A percentile compares a stretch with the other conserved stretches of the same genome.
These are phyloP conservation scores for Naganishia onofrii DNA, from an alignment of 768 basidiomycete genomes.

Conservation along the genomic window DNA sequence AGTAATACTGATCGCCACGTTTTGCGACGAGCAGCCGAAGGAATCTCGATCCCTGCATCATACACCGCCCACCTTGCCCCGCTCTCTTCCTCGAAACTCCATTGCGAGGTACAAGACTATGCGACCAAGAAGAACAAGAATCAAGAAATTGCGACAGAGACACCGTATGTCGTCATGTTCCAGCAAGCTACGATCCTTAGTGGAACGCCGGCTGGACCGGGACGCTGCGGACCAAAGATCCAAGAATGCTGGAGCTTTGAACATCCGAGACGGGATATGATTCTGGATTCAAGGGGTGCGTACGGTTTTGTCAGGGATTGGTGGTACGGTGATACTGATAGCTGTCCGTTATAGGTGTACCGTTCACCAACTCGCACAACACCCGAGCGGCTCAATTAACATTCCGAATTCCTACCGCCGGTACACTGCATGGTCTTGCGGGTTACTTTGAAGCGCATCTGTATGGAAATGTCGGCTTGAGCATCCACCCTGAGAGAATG, in stretches of 20 bases:
- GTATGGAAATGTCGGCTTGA: constrained; percentile 84
- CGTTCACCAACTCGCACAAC: constrained; percentile 94
- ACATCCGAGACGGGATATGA: constrained; percentile 79
- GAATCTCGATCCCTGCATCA: constrained; percentile 92
- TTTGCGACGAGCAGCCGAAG: constrained; percentile 62
- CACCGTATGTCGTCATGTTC: constrained; percentile 99
- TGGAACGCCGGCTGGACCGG: constrained; percentile 56
- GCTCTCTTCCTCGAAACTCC: constrained; percentile 86
- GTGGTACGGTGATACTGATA: too few relatives aligned
- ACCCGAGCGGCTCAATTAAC: constrained; percentile 76
- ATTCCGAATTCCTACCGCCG: constrained; percentile 93
- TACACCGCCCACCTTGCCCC: constrained; percentile 95
- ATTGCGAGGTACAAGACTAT: constrained; percentile 71
- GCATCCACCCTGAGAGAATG: constrained; percentile 87
- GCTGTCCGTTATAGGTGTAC: constrained; percentile 62
- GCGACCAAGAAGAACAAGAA: constrained; percentile 50
- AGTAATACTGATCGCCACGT: too few relatives aligned
- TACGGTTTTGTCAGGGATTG: neutral
- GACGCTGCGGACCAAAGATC: constrained; percentile 71
- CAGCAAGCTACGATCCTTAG: constrained; percentile 86
- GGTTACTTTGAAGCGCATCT: constrained; percentile 96
- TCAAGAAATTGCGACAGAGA: constrained; percentile 71
- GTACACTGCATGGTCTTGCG: constrained; percentile 86
- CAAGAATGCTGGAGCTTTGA: constrained; percentile 98
- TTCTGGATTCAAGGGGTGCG: constrained; percentile 69